Base-by-base conservation (phyloP, 306 rosid species). In the Citrullus mucosospermus region DNA sequence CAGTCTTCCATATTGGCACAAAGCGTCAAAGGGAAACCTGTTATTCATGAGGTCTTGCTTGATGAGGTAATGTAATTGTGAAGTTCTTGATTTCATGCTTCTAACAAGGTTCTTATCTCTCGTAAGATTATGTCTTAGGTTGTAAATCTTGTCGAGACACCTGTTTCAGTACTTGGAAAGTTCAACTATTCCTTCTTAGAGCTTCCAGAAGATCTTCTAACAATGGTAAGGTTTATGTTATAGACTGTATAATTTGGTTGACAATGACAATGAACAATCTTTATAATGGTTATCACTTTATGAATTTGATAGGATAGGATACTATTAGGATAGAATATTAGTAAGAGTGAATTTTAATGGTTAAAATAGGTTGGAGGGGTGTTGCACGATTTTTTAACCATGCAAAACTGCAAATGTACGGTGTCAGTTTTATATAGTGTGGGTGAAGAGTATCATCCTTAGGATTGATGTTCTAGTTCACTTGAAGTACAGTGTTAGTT, bases 121-220 rank as follows among this genome's bases (percentile, higher is more conserved):
- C n/a, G 36, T 68, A 30, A 9, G 54, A 68, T 79, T 44, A 66
- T 73, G 77, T 60, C 75, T 54, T 83, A 94, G 98, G 97, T 94
- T 83, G 93, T 85, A 76, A 94, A 94, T 92, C 96, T 92, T 78
- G 95, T 94, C 71, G 98, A 94, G 88, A 91, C 93, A 22, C 98
- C 98, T 83, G 81, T 89, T 82, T 91, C 98, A 34, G 90, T 94
- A 77, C 94, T 94, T 78, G 96, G 98, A 79, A 89, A 88, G 85
- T 94, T 92, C 78, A 75, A 87, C 25, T 92, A 90, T 79, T 85
- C 96, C 82, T 94, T 94, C 89, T 88, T 94, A 80, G 89, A 84
- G 82, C 98, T 94, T 90, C 98, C 98, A 30, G 88, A 89, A 80
- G 98, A 92, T 75, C 98, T 94, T 87, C 84, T 94, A 84, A 89